These are phyloP conservation scores for Sanghuangporus baumii DNA, from an alignment of 1,284 basidiomycete species.

Conservation along the genomic window DNA sequence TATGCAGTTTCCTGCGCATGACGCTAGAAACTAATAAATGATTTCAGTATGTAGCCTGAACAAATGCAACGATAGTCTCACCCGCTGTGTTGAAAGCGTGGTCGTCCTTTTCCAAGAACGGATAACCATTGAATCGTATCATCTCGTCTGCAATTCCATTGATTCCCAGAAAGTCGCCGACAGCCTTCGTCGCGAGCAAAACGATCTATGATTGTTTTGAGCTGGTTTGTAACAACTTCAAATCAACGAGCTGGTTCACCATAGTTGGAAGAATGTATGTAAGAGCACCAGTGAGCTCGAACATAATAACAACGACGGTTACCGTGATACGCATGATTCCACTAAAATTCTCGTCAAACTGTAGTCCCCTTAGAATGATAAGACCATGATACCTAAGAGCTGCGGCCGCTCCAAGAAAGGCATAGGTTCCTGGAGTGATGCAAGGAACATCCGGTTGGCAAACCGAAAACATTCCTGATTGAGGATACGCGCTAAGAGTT, in stretches of 20 bases:
- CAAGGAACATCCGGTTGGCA: constrained; percentile 92
- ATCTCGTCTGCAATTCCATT: constrained; percentile 96
- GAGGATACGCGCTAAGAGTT: constrained; percentile 65
- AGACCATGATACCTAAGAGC: constrained; percentile 69
- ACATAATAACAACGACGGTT: constrained; percentile 98
- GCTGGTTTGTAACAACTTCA: neutral
- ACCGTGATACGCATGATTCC: constrained; percentile 97
- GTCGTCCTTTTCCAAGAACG: constrained; percentile 92
- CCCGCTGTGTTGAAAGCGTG: constrained; percentile 88
- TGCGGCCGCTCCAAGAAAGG: constrained; percentile 90
- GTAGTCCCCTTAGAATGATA: neutral
- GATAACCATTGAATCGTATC: constrained; percentile 96
- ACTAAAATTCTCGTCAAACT: constrained; percentile 36
- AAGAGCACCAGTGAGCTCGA: constrained; percentile 96
- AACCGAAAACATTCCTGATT: constrained; percentile 82
- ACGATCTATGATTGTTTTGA: constrained; percentile 66
- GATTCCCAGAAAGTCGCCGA: constrained; percentile 91
- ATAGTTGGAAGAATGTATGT: constrained; percentile 98
- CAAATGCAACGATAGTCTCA: constrained; percentile 27
- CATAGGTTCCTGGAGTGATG: constrained; percentile 98
- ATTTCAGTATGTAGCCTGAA: neutral
- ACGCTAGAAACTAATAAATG: constrained; percentile 70
- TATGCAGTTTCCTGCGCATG: constrained; percentile 79
- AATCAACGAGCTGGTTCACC: constrained; percentile 42
- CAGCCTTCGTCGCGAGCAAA: constrained; percentile 92